Evolutionary conservation across 2,329 filamentous ascomycete genomes (phyloP), one percentile per base, ranked within the genome.

Genomic region (Myriosclerotinia curreyana): DNA sequence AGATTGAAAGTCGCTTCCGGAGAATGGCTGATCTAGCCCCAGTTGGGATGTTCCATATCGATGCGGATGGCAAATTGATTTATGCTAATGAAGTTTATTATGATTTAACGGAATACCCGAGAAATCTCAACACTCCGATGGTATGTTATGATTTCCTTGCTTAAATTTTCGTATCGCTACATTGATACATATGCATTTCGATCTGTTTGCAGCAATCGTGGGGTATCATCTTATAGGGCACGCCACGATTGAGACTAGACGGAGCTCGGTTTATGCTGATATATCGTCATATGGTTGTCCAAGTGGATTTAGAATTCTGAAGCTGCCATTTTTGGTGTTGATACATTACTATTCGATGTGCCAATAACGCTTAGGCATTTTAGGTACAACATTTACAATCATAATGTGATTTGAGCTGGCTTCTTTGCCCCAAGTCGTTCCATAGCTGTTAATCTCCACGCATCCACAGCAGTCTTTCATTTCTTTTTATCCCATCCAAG

Each of bases 11-110:
- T 40, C 84, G 86, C 62, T 91, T 91, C 68, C 86, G 86, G 9
- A 80, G 85, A 6, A 87, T 92, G 75, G 86, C 88, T 2, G 87
- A 91, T 69, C 87, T 91, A 60, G 86, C 89, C 2, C 89, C 89
- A 0, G 86, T 90, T 1, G 89, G 89, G 22, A 87, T 92, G 76
- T 90, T 87, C 71, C 89, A 92, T 65, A 84, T 86, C 14, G 83
- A 89, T 71, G 79, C 81, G 1, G 78, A 82, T 56, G 89, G 88
- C 15, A 82, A 83, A 48, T 83, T 92, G 64, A 84, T 82, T 0
- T 91, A 88, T 72, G 88, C 87, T 66, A 92, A 92, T 70, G 83
- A 89, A 58, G 85, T 86, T 11, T 92, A 81, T 78, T 79, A 82
- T 28, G 65, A 69, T 36, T 53, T 65, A 11, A 70, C 71, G 14